Conservation (phyloP, 176 grass and related monocot genomes). For the Saccharum officinarum region DNA sequence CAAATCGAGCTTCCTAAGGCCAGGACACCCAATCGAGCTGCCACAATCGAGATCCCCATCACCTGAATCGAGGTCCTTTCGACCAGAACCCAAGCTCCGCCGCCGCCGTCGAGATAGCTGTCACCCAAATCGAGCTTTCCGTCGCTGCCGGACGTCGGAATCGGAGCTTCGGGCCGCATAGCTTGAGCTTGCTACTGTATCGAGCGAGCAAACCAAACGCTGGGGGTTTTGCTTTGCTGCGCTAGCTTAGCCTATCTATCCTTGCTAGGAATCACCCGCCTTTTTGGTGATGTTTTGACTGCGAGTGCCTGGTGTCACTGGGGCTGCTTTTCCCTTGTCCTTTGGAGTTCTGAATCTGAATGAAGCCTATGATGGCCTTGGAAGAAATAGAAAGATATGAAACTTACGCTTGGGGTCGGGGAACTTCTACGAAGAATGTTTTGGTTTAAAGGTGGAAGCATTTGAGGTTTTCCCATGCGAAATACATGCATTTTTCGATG, state of each 20-base stretch:
- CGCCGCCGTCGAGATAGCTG: background rate
- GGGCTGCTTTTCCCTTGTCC: background rate
- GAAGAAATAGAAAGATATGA: background rate
- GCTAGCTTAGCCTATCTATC: background rate
- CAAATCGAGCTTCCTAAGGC: background rate
- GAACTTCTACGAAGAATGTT: background rate
- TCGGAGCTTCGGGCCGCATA: background rate
- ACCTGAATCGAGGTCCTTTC: background rate
- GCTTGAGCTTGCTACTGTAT: background rate
- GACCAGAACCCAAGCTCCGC: background rate
- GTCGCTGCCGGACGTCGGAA: background rate
- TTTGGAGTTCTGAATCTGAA: background rate
- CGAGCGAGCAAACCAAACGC: background rate
- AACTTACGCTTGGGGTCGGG: background rate
- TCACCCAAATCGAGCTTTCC: background rate
- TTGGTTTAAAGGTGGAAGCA: background rate
- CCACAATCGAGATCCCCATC: background rate
- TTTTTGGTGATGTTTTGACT: conserved; percentile 2
- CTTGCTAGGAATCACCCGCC: background rate
- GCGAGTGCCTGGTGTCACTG: background rate
- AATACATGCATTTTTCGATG: background rate
- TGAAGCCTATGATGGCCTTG: background rate
- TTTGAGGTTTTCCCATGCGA: background rate
- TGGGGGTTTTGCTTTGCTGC: background rate
- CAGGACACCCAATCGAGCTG: background rate